Evolutionary conservation across 768 basidiomycete genomes (phyloP).

Genomic region (Amanita molliuscula): DNA sequence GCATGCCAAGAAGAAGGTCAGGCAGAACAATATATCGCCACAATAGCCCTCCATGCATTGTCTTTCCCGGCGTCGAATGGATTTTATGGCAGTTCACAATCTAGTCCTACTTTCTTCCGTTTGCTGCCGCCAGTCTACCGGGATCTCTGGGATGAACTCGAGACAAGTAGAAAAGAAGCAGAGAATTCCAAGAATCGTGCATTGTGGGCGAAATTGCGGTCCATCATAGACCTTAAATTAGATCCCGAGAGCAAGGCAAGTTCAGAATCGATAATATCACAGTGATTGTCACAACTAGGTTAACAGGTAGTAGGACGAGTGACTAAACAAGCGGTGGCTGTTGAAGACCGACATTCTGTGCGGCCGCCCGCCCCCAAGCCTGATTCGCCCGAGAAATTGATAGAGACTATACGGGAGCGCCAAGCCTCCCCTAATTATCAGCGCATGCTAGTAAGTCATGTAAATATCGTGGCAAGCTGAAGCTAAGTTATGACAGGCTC

Average conservation of each 20-base stretch:
- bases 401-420: slow-evolving; percentile 48
- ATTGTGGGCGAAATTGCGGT: slow-evolving; percentile 60
- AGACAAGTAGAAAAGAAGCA: slow-evolving; percentile 43
- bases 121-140: slow-evolving; percentile 74
- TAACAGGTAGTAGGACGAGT: neutral
- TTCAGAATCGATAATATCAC: neutral
- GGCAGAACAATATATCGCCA: slow-evolving; percentile 86
- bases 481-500: slow-evolving; percentile 31
- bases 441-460: slow-evolving; percentile 70
- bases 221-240: slow-evolving; percentile 57
- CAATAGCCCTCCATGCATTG: slow-evolving; percentile 73
- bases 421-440: slow-evolving; percentile 61
- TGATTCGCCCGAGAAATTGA: slow-evolving; percentile 38
- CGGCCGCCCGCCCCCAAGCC: slow-evolving; percentile 11
- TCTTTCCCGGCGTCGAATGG: slow-evolving; percentile 53
- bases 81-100: slow-evolving; percentile 43
- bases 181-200: slow-evolving; percentile 58
- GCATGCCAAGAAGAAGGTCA: slow-evolving; percentile 72
- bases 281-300: neutral
- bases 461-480: neutral
- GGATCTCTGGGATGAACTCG: slow-evolving; percentile 89
- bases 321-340: neutral
- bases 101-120: slow-evolving; percentile 57
- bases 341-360: neutral
- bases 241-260: slow-evolving; percentile 30